Conservation (phyloP, 192 early-diverging fungal genomes). For the Entomortierella parvispora region DNA sequence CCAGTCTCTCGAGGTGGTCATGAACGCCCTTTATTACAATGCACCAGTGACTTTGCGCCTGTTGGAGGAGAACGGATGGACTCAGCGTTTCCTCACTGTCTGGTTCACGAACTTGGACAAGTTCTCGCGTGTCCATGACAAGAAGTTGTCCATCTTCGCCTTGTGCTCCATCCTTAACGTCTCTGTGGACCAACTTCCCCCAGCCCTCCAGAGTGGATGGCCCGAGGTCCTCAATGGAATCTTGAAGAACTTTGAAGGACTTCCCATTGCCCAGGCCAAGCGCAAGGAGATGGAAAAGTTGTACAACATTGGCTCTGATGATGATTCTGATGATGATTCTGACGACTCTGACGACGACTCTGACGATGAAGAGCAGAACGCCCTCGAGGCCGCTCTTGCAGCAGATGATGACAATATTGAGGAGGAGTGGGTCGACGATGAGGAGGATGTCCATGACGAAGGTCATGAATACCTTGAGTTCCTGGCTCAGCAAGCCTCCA, state of each 20-base stretch:
- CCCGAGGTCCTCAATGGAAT: conserved; percentile 77
- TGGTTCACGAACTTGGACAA: conserved; percentile 80
- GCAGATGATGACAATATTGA: conserved; percentile 57
- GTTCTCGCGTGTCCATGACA: conserved; percentile 92
- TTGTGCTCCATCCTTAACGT: conserved; percentile 79
- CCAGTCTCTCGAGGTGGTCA: conserved; percentile 79
- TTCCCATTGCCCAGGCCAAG: conserved; percentile 73
- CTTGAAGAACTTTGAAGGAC: conserved; percentile 77
- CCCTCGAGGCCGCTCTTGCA: conserved; percentile 32
- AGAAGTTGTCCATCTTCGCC: conserved; percentile 89
- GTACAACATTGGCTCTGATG: conserved; percentile 31
- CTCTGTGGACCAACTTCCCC: conserved; percentile 76
- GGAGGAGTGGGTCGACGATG: conserved; percentile 68
- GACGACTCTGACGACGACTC: conserved; percentile 59
- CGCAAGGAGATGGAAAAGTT: conserved; percentile 49
- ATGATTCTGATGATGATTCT: conserved; percentile 58
- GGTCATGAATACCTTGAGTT: conserved; percentile 57
- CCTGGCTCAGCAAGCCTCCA: conserved; percentile 54
- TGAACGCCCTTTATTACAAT: conserved; percentile 92
- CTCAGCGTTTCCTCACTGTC: conserved; percentile 80
- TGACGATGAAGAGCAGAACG: conserved; percentile 63
- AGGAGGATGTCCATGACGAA: conserved; percentile 59
- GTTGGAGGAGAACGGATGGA: conserved; percentile 82
- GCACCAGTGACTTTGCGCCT: conserved; percentile 77
- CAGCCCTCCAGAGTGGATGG: conserved; percentile 77